These are phyloP conservation scores for Hericium erinaceus DNA, from an alignment of 768 basidiomycete species.

Conservation along the genomic window DNA sequence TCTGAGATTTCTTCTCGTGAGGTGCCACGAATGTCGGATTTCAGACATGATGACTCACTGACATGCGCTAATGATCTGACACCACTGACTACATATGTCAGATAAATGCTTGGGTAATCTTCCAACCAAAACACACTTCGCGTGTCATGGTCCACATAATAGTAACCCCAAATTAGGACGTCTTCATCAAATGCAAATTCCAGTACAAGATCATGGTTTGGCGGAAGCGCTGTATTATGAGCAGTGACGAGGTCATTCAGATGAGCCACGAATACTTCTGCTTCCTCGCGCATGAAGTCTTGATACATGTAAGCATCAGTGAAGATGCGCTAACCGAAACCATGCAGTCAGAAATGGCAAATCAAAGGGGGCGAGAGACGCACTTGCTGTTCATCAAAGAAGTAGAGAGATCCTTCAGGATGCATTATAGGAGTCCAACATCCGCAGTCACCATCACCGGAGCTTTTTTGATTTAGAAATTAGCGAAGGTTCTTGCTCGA, in stretches of 20 bases:
- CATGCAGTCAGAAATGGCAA: neutral
- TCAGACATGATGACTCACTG: neutral
- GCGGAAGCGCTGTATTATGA: constrained; percentile 19
- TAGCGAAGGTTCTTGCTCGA: too few relatives aligned
- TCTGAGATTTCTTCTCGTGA: neutral
- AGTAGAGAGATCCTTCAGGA: constrained; percentile 57
- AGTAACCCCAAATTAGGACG: constrained; percentile 20
- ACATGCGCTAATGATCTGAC: constrained; percentile 1
- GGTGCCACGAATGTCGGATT: too few relatives aligned
- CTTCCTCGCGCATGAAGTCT: constrained; percentile 19
- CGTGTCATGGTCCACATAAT: constrained; percentile 1
- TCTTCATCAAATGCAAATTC: constrained; percentile 26
- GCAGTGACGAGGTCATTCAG: constrained; percentile 14
- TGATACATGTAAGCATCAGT: constrained; percentile 49
- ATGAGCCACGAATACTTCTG: constrained; percentile 25
- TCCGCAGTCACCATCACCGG: neutral
- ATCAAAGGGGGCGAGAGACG: constrained; percentile 2
- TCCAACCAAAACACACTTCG: constrained; percentile 48
- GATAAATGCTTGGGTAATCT: constrained; percentile 24
- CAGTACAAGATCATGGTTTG: constrained; percentile 37
- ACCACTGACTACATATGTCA: constrained; percentile 20
- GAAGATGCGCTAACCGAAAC: constrained; percentile 33
- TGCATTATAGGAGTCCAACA: constrained; percentile 40
- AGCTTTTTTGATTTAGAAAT: neutral
- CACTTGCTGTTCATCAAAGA: constrained; percentile 37